Evolutionary conservation across 139 green algal genomes (phyloP), one percentile per base, ranked within the genome.

Genomic region (Chlamydomonas incerta): DNA sequence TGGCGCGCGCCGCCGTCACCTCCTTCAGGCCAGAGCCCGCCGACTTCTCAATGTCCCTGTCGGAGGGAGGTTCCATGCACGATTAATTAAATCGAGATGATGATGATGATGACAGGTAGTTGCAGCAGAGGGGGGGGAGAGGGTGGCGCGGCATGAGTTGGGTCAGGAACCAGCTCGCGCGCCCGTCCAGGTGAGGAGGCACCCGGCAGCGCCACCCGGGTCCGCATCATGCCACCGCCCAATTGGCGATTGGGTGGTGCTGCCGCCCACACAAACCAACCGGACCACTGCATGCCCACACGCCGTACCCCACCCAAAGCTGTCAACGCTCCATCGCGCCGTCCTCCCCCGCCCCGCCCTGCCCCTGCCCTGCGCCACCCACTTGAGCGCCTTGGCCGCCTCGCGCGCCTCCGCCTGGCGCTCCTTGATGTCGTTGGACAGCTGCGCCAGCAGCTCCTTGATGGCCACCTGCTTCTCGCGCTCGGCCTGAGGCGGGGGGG

Each of bases 371-470:
- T 50, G 41, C 41, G 41, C 41, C 41, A 50, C 41, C 41, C 33
- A 85, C 79, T 68, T 85, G 79, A 85, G 66, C 79, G 75, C 66
- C 79, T 76, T 75, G 31, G 57, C n/a, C 10, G 79, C 79, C 4
- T 85, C 79, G 10, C 31, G 29, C 0, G 79, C 79, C 31, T 55
- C 79, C 23, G 79, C 79, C 37, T 73, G 47, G 79, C 79, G 79
- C 79, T 75, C 79, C 80, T 86, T 86, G 80, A 86, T 80, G 52
- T 86, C 80, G 20, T 62, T n/a, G 34, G 52, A 11, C 55, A 86
- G 80, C 68, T 79, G 26, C 31, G 68, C 80, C 33, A 86, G 80
- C 33, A 86, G 80, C 52, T 79, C 80, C 80, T 79, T 79, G 68
- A 86, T 79, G 34, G 67, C 68, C 13, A 34, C 68, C 80, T 86